Evolutionary conservation across 768 basidiomycete genomes (phyloP).

Genomic region (Pleurotus pulmonarius): DNA sequence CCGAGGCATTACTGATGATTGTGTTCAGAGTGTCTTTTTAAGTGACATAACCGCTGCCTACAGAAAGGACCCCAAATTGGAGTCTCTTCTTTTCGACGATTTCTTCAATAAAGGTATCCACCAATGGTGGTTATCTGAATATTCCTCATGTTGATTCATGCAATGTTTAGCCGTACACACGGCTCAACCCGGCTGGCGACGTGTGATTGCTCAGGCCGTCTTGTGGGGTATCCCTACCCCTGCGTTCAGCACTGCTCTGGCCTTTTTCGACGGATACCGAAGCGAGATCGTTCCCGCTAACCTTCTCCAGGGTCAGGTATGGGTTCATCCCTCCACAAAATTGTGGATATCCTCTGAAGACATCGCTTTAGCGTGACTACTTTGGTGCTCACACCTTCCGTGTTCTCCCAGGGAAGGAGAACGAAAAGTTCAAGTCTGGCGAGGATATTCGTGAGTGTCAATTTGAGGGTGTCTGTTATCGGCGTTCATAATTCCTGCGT

Average conservation of each 20-base stretch:
- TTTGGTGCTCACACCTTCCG: slow-evolving; percentile 99
- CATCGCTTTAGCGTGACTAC: slow-evolving; percentile 75
- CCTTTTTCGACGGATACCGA: slow-evolving; percentile 99
- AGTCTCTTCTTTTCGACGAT: slow-evolving; percentile 91
- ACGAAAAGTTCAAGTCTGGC: slow-evolving; percentile 70
- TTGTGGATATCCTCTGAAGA: background rate
- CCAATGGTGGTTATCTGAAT: too few relatives aligned
- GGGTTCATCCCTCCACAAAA: too few relatives aligned
- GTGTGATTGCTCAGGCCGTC: slow-evolving; percentile 91
- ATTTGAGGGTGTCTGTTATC: background rate
- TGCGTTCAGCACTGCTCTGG: slow-evolving; percentile 93
- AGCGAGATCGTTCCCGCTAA: slow-evolving; percentile 93
- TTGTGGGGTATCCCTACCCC: slow-evolving; percentile 98
- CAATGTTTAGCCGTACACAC: slow-evolving; percentile 68
- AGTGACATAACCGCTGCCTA: slow-evolving; percentile 91
- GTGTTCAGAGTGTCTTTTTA: slow-evolving; percentile 78
- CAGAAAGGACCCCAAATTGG: slow-evolving; percentile 76
- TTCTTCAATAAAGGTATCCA: slow-evolving; percentile 90
- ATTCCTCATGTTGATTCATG: too few relatives aligned
- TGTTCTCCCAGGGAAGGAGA: slow-evolving; percentile 90
- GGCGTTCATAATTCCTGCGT: background rate
- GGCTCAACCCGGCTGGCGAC: slow-evolving; percentile 98
- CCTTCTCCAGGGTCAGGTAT: slow-evolving; percentile 88
- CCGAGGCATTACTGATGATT: background rate
- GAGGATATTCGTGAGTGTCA: slow-evolving; percentile 80